Evolutionary conservation across 495 filamentous ascomycete species (phyloP), one percentile per base, ranked within the genome.

Genomic region (Poronia punctata): DNA sequence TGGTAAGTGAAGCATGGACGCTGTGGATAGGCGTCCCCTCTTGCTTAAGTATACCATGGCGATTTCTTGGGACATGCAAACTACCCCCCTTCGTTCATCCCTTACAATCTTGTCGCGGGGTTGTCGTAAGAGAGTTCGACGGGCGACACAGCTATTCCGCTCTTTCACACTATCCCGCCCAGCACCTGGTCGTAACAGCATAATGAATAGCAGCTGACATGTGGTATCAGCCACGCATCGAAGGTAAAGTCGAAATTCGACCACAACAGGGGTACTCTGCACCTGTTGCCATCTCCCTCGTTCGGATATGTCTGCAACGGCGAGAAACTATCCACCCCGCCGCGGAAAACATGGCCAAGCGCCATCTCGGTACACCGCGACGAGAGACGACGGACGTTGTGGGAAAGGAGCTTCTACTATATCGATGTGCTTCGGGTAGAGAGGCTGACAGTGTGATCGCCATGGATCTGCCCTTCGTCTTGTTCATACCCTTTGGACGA

Each of bases 401-500:
- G 17, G 93, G 93, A 42, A 95, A 95, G 56, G 93, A 97, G 64
- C 83, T 95, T 72, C 71, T 95, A 21, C 65, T 98, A 41, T 97
- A 86, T 54, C 80, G 88, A 42, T 95, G 89, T 57, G 72, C 81
- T 2, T 71, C 80, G 5, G 88, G 90, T 14, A 86, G 75, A 56
- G 84, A 94, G 51, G 82, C 77, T 39, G 92, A 97, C 52, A 83
- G 76, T 45, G 83, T 98, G 12, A 79, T 94, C 47, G 81, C 82
- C n/a, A 98, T 98, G 92, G 93, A 98, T 56, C 68, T 98, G 23
- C 92, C 92, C 7, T 98, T 98, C 51, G 84, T 96, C 11, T 74
- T 98, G 32, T 95, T 97, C 65, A 96, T 98, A 57, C 92, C 93
- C 2, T 96, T 87, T 56, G 89, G 89, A 12, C 79, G 87, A 53